Evolutionary conservation across 345 rosid species (phyloP).

Genomic region (Microcos paniculata): DNA sequence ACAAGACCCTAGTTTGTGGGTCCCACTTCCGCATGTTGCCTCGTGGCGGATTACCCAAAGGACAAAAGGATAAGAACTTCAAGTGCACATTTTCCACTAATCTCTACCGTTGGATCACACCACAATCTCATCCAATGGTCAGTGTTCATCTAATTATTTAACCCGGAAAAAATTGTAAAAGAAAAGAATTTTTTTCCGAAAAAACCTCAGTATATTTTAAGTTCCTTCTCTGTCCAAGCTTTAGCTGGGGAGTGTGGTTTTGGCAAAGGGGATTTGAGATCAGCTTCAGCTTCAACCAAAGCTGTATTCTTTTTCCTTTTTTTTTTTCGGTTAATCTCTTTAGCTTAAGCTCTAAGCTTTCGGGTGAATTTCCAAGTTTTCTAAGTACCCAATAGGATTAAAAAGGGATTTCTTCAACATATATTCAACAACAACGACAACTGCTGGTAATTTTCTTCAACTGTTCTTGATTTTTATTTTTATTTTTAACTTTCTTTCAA

Average conservation of each 20-base stretch:
- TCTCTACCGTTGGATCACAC: slow-evolving; percentile 1
- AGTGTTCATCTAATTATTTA: background rate
- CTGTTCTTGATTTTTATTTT: background rate
- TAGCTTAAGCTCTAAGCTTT: background rate
- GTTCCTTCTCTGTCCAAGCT: background rate
- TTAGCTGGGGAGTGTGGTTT: background rate
- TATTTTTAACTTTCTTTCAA: background rate
- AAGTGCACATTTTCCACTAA: background rate
- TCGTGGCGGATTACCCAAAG: slow-evolving; percentile 22
- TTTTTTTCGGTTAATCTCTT: background rate
- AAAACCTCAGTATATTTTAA: background rate
- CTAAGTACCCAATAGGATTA: background rate
- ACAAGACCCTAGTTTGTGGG: slow-evolving; percentile 8
- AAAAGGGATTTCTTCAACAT: slow-evolving; percentile 1
- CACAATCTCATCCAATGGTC: slow-evolving; percentile 5
- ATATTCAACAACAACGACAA: background rate
- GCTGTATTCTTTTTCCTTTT: background rate
- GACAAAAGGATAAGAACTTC: slow-evolving; percentile 22
- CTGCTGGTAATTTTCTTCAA: slow-evolving; percentile 16
- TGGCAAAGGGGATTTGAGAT: background rate
- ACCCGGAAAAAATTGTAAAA: background rate
- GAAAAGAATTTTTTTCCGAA: background rate
- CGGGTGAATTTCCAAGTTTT: background rate
- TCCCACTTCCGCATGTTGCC: slow-evolving; percentile 16
- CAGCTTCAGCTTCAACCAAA: slow-evolving; percentile 8